phyloP scores from a whole-genome alignment of 176 grass and related monocot genomes.

The Phragmites australis region DNA sequence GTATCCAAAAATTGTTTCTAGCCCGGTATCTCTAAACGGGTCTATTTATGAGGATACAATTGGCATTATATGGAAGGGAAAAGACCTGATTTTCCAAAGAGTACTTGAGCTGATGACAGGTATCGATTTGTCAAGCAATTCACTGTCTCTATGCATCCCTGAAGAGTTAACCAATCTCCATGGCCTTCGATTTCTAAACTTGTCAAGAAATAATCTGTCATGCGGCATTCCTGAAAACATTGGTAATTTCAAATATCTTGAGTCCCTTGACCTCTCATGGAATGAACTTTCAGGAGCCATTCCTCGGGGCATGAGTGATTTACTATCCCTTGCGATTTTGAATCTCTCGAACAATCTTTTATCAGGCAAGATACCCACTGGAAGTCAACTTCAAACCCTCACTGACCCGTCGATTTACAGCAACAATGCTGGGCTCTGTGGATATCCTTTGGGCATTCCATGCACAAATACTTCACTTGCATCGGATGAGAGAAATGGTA shows the following conservation, averaged over 20 bases:
- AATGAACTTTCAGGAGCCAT: constrained; percentile 57
- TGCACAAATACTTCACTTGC: constrained; percentile 26
- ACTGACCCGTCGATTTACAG: constrained; percentile 42
- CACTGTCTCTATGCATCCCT: constrained; percentile 49
- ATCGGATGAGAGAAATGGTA: background rate
- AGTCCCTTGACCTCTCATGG: constrained; percentile 56
- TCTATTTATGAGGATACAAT: constrained; percentile 50
- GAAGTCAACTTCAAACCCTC: constrained; percentile 65
- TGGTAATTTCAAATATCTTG: constrained; percentile 37
- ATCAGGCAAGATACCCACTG: constrained; percentile 52
- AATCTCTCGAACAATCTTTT: constrained; percentile 65
- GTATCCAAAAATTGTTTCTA: constrained; percentile 5
- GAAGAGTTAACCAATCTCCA: constrained; percentile 45
- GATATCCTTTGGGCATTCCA: constrained; percentile 38
- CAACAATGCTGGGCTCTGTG: constrained; percentile 65
- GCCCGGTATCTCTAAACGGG: background rate
- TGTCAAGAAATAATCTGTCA: constrained; percentile 58
- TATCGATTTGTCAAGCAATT: constrained; percentile 64
- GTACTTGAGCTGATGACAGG: constrained; percentile 51
- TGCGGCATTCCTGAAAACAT: constrained; percentile 45
- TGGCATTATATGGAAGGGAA: constrained; percentile 74
- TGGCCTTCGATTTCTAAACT: constrained; percentile 62
- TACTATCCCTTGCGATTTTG: constrained; percentile 21
- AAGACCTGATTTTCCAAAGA: constrained; percentile 32
- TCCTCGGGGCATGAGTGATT: constrained; percentile 33